Conservation (phyloP, 768 basidiomycete species). For the Leccinum variicolor region DNA sequence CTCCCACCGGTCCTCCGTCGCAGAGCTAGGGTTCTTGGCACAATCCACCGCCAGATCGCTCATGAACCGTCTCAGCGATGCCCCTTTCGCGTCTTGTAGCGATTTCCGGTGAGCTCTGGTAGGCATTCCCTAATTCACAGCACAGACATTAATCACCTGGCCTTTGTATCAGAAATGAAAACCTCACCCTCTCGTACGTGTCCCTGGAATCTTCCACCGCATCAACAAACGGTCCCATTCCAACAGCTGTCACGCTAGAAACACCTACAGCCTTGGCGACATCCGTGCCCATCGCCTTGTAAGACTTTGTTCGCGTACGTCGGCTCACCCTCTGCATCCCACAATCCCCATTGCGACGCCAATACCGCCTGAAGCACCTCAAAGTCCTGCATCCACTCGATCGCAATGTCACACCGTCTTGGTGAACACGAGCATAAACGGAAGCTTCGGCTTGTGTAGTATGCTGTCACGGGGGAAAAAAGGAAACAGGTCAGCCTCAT, state of each 20-base stretch:
- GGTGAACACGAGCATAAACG: slow-evolving; percentile 98
- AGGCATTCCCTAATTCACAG: no score
- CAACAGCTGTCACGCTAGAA: slow-evolving; percentile 83
- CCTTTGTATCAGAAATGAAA: neutral
- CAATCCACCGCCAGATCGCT: no score
- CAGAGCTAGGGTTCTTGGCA: no score
- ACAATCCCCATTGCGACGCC: slow-evolving; percentile 60
- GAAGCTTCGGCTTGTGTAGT: slow-evolving; percentile 95
- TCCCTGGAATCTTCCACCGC: slow-evolving; percentile 84
- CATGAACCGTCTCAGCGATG: no score
- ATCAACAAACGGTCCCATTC: slow-evolving; percentile 73
- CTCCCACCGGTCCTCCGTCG: no score
- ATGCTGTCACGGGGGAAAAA: slow-evolving; percentile 51
- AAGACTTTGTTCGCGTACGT: slow-evolving; percentile 99
- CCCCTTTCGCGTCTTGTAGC: no score
- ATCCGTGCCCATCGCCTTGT: slow-evolving; percentile 46
- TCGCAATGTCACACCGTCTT: slow-evolving; percentile 88
- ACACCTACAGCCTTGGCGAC: slow-evolving; percentile 86
- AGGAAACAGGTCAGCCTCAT: neutral
- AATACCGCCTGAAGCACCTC: slow-evolving; percentile 91
- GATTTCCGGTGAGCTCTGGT: no score
- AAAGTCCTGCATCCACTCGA: slow-evolving; percentile 99
- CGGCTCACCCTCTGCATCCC: slow-evolving; percentile 83
- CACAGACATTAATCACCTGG: no score
- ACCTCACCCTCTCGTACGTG: slow-evolving; percentile 81